Evolutionary conservation across 768 basidiomycete genomes (phyloP), one percentile per base, ranked within the genome.

Genomic region (Tricholoma matsutake): DNA sequence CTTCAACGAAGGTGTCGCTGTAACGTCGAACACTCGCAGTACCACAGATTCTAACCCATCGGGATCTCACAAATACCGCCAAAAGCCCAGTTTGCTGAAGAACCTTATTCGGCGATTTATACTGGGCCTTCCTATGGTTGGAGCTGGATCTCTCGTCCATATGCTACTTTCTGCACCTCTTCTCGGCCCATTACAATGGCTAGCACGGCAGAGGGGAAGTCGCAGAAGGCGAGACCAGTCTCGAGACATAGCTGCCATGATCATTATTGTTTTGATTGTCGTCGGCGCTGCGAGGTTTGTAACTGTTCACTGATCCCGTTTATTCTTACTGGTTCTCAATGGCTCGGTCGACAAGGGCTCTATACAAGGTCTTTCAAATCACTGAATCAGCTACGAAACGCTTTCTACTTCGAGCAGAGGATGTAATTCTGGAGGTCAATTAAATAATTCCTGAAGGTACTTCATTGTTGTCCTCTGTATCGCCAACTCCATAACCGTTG

Each of bases 401-500:
- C 22, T 57, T 88, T 20, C 76, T 93, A 34, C 76, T 85, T 8
- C 83, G 87, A 32, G 91, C 91, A 4, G 91, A 93, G 69, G 87
- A 91, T 71, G 87, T 86, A 2, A 92, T 93, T 61, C 75, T 93
- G 35, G 91, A 93, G 72, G 91, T 92, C 56, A 80, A 79, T 63
- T 84, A 71, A 77, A 14, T 16, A 25, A 25, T 18, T 7, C 16
- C n/a, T n/a, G n/a, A n/a, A 51, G 25, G 29, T 18, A 52, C 7
- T 52, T 9, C 8, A 31, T 8, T 6, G 11, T 28, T 49, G 25
- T 49, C 1, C 13, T 28, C 13, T 14, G 22, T 49, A 9, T 11
- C 13, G 47, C 6, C 18, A 6, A 14, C 37, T 13, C 37, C 37
- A 16, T 5, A 13, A 37, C 37, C 22, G 22, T 37, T 37, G 13